Conservation (phyloP, 495 filamentous ascomycete genomes). For the Neurospora terricola region DNA sequence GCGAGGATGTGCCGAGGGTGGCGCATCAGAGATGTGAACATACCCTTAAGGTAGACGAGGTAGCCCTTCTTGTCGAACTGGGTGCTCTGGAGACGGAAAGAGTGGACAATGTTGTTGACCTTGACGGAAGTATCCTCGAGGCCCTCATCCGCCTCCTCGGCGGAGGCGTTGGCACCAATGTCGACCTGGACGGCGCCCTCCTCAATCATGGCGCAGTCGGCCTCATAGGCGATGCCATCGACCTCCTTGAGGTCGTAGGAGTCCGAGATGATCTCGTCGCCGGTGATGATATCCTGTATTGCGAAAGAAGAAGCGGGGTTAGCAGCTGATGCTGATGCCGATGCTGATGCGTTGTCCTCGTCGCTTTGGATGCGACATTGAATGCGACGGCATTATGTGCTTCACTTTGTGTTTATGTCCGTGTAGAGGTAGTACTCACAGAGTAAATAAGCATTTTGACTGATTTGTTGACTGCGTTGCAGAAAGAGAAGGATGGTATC, state of each 20-base stretch:
- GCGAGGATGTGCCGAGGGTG: no score
- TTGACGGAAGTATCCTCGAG: slow-evolving; percentile 56
- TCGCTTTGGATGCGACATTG: not conserved
- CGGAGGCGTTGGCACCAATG: slow-evolving; percentile 93
- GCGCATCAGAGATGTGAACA: not conserved
- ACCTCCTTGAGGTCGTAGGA: slow-evolving; percentile 70
- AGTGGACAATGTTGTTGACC: slow-evolving; percentile 92
- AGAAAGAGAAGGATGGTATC: not conserved
- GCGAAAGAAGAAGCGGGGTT: slow-evolving; percentile 6
- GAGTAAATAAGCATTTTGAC: slow-evolving; percentile 85
- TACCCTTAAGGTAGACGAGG: slow-evolving; percentile 72
- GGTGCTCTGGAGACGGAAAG: slow-evolving; percentile 76
- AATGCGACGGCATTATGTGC: not conserved
- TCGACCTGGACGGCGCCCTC: slow-evolving; percentile 65
- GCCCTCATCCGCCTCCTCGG: slow-evolving; percentile 73
- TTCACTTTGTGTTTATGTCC: not conserved
- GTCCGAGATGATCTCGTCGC: slow-evolving; percentile 93
- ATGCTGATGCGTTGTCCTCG: not conserved
- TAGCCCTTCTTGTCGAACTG: slow-evolving; percentile 79
- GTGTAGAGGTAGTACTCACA: slow-evolving; percentile 51
- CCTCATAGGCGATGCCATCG: slow-evolving; percentile 72
- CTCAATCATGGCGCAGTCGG: slow-evolving; percentile 80
- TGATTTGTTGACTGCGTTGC: slow-evolving; percentile 10
- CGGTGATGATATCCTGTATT: slow-evolving; percentile 72
- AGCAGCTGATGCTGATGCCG: slow-evolving; percentile 4